A percentile compares a stretch with the other conserved stretches of the same genome.
Conservation (phyloP, 2,329 filamentous ascomycete species). For the Chaetomium sp. region DNA sequence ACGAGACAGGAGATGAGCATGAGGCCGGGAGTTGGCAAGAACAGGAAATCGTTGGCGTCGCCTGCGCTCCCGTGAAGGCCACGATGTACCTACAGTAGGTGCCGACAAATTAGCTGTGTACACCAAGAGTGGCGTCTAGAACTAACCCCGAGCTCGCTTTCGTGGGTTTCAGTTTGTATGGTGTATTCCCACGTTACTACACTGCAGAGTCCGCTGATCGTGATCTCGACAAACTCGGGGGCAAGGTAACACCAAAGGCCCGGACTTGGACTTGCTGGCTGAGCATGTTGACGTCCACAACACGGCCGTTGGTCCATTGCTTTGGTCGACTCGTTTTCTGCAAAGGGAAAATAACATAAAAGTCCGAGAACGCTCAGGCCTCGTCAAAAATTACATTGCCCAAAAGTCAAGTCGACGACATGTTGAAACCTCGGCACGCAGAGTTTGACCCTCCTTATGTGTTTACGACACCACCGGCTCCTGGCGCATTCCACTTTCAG, state of each 20-base stretch:
- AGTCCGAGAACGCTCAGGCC: background rate
- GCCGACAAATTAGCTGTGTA: conserved; percentile 7
- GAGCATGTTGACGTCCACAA: conserved; percentile 1
- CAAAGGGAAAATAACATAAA: background rate
- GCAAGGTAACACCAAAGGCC: conserved; percentile 1
- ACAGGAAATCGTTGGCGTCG: conserved; percentile 14
- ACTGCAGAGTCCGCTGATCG: conserved; percentile 16
- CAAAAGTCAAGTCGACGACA: too few relatives aligned
- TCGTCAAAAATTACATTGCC: too few relatives aligned
- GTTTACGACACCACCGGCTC: too few relatives aligned
- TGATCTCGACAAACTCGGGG: conserved; percentile 18
- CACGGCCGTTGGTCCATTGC: conserved; percentile 15
- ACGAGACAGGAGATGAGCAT: conserved; percentile 31
- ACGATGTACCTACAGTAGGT: conserved; percentile 1
- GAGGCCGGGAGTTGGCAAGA: conserved; percentile 28
- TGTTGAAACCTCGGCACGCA: too few relatives aligned
- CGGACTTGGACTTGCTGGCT: background rate
- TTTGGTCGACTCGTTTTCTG: background rate
- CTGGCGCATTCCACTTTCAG: too few relatives aligned
- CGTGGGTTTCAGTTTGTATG: conserved; percentile 14
- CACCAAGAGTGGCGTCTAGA: background rate
- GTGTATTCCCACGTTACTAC: conserved; percentile 20
- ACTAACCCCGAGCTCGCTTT: conserved; percentile 10
- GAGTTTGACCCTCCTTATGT: too few relatives aligned
- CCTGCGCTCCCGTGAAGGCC: background rate